Percentiles rank a stretch among this genome's conserved stretches.
Evolutionary conservation across 2,329 filamentous ascomycete species (phyloP).

Genomic region (Didymella arachidicola): DNA sequence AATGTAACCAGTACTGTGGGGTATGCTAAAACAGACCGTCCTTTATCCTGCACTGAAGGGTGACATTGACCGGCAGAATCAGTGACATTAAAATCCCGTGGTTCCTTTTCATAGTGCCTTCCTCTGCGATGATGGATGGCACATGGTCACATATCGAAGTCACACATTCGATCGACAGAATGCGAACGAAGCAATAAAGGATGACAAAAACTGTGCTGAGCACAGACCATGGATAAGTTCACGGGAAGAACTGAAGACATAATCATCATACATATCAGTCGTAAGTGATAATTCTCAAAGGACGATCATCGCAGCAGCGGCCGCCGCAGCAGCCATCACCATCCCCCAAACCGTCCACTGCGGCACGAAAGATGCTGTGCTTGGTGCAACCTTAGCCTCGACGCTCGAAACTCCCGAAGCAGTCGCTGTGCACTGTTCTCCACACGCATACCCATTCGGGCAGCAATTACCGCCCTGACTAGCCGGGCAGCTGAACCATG

Average conservation of each 20-base stretch:
- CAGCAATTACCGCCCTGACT: conserved; percentile 82
- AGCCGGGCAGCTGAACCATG: conserved; percentile 78
- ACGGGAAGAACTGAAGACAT: not conserved
- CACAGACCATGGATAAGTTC: not conserved
- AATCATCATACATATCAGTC: conserved; percentile 1
- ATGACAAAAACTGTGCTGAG: not conserved
- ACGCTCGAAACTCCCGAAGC: conserved; percentile 39
- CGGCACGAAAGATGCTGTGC: conserved; percentile 42
- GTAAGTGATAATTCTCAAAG: conserved; percentile 33
- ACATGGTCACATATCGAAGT: not conserved
- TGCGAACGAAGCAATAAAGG: not conserved
- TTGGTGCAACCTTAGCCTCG: conserved; percentile 50
- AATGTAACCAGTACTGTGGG: no score
- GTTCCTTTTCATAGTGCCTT: no score
- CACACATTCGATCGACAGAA: not conserved
- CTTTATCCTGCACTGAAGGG: no score
- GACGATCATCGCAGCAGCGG: conserved; percentile 51
- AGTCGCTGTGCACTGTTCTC: conserved; percentile 48
- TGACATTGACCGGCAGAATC: no score
- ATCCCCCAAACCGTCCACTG: conserved; percentile 43
- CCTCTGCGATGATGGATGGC: no score
- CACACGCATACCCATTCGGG: conserved; percentile 63
- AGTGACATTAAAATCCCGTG: no score
- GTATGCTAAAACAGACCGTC: no score
- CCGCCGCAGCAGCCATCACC: conserved; percentile 36